Evolutionary conservation across 331 rosid species (phyloP).

Genomic region (Dryas integrifolia): DNA sequence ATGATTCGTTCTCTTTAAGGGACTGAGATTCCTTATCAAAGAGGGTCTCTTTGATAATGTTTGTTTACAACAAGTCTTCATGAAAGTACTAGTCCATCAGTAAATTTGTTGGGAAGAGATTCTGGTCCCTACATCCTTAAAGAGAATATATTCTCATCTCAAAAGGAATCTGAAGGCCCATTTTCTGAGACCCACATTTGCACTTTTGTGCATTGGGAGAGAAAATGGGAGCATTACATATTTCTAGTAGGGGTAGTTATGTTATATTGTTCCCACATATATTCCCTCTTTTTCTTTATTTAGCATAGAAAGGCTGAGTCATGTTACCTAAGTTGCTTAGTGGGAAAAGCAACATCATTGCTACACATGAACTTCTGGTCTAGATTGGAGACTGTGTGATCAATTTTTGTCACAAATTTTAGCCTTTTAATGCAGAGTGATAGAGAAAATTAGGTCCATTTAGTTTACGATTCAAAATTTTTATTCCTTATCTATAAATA

Average conservation of each 20-base stretch:
- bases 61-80: slow-evolving; percentile 1
- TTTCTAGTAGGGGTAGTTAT: slow-evolving; percentile 4
- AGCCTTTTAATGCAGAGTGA: neutral
- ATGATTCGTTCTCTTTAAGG: slow-evolving; percentile 1
- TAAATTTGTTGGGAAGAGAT: slow-evolving; percentile 25
- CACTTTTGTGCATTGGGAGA: slow-evolving; percentile 11
- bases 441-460: neutral
- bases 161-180: slow-evolving; percentile 29
- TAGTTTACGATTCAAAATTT: too few species aligned
- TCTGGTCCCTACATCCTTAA: slow-evolving; percentile 17
- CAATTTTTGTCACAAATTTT: neutral
- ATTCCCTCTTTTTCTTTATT: slow-evolving; percentile 7
- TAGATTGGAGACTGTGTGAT: neutral
- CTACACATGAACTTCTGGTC: neutral
- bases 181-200: slow-evolving; percentile 27
- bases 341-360: neutral
- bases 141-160: slow-evolving; percentile 45
- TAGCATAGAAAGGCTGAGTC: neutral
- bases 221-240: slow-evolving; percentile 22
- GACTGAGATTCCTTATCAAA: slow-evolving; percentile 20
- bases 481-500: too few species aligned
- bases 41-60: neutral
- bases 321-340: slow-evolving; percentile 2
- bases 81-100: slow-evolving; percentile 13
- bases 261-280: slow-evolving; percentile 16